phyloP scores from a whole-genome alignment of 345 rosid genomes.

The Orychophragmus violaceus region DNA sequence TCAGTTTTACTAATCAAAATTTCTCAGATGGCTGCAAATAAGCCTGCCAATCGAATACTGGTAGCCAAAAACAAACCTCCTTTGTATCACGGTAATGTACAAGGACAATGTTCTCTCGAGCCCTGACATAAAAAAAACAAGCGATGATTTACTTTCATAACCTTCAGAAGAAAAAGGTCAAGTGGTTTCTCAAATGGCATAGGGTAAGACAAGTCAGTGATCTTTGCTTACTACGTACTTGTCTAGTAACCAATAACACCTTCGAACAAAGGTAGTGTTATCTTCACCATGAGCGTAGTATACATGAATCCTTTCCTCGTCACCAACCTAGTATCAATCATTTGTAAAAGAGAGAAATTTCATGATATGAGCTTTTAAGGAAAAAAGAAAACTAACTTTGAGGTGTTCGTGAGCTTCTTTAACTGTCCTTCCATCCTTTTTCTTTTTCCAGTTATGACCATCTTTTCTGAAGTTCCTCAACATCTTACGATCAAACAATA shows the following conservation, averaged over 20 bases:
- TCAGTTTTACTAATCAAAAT: conserved; percentile 20
- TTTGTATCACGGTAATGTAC: conserved; percentile 97
- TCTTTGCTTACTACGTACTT: conserved; percentile 53
- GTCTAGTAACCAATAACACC: conserved; percentile 99
- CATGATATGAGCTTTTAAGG: not conserved
- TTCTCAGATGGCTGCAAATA: not conserved
- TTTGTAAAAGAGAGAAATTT: not conserved
- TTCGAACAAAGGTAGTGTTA: conserved; percentile 84
- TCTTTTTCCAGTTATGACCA: conserved; percentile 99
- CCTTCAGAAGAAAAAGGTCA: not conserved
- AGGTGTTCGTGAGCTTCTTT: conserved; percentile 99
- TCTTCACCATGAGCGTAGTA: conserved; percentile 97
- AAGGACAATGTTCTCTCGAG: conserved; percentile 83
- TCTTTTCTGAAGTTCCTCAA: conserved; percentile 95
- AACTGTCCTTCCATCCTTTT: conserved; percentile 93
- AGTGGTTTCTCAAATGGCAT: conserved; percentile 3
- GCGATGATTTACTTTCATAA: not conserved
- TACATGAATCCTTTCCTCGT: conserved; percentile 95
- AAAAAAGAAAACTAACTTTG: conserved; percentile 51
- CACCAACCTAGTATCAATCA: conserved; percentile 54
- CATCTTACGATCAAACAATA: conserved; percentile 89
- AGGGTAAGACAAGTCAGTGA: not conserved
- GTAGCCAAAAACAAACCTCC: conserved; percentile 55
- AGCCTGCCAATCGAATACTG: conserved; percentile 12
- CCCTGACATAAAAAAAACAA: conserved; percentile 36